Conservation (phyloP, 1,284 basidiomycete species). For the Lentinula novae-zelandiae region DNA sequence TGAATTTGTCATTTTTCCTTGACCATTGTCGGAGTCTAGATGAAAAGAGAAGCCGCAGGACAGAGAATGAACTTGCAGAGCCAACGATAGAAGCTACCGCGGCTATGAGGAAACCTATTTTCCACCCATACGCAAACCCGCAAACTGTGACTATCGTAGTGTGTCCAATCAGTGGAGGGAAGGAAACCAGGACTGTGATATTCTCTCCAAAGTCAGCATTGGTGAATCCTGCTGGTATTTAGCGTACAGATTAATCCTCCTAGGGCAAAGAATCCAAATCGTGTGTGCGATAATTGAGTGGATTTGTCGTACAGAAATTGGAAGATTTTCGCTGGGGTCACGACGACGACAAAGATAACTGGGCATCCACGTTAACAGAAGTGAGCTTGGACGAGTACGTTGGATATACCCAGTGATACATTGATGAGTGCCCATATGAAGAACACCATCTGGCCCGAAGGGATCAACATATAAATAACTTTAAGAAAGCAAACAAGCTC, state of each 20-base stretch:
- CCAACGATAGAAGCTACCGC: conserved; percentile 60
- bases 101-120: conserved; percentile 61
- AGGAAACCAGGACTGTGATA: conserved; percentile 56
- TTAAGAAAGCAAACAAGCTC: conserved; percentile 1
- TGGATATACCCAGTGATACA: conserved; percentile 29
- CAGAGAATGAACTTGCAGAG: conserved; percentile 62
- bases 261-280: conserved; percentile 62
- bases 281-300: conserved; percentile 54
- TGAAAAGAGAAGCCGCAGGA: conserved; percentile 59
- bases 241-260: conserved; percentile 47
- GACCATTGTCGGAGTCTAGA: conserved; percentile 55
- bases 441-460: conserved; percentile 26
- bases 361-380: not conserved
- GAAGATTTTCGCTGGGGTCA: conserved; percentile 62
- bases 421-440: conserved; percentile 45
- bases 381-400: not conserved
- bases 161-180: conserved; percentile 79
- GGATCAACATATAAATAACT: not conserved
- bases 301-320: conserved; percentile 71
- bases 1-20: conserved; percentile 64
- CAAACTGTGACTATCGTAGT: conserved; percentile 62
- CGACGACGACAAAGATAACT: conserved; percentile 43
- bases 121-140: conserved; percentile 81
- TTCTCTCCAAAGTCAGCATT: conserved; percentile 11
- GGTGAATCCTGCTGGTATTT: conserved; percentile 6